These are phyloP conservation scores for Fomes fomentarius DNA, from an alignment of 1,284 basidiomycete species.

Conservation along the genomic window DNA sequence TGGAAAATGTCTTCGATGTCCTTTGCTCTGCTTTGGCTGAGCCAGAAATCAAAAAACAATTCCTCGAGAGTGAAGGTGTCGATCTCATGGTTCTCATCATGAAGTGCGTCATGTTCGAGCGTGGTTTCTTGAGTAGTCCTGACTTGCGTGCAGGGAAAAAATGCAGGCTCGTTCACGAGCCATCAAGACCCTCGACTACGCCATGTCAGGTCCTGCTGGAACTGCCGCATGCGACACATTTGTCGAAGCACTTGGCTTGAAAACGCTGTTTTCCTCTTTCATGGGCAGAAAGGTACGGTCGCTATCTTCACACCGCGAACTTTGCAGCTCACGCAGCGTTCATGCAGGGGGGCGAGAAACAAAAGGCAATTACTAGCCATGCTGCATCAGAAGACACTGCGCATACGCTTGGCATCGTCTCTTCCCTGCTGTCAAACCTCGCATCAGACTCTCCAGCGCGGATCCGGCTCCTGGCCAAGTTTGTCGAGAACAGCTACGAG, in stretches of 20 bases:
- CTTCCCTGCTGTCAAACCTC: slow-evolving; percentile 89
- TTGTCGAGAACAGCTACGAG: slow-evolving; percentile 90
- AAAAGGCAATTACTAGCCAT: slow-evolving; percentile 49
- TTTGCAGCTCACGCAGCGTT: background rate
- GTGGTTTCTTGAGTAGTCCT: too few relatives aligned
- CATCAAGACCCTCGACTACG: slow-evolving; percentile 91
- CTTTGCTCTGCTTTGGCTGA: slow-evolving; percentile 85
- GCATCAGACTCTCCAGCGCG: slow-evolving; percentile 83
- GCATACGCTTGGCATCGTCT: slow-evolving; percentile 88
- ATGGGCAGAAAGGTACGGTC: slow-evolving; percentile 82
- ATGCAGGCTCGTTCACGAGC: slow-evolving; percentile 77
- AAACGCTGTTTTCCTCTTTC: slow-evolving; percentile 86
- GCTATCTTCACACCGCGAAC: background rate
- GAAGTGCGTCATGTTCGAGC: slow-evolving; percentile 74
- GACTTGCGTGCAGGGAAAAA: slow-evolving; percentile 66
- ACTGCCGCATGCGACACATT: slow-evolving; percentile 82
- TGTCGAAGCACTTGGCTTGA: slow-evolving; percentile 86
- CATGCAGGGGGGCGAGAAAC: slow-evolving; percentile 58
- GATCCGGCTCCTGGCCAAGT: slow-evolving; percentile 88
- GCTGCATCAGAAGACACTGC: slow-evolving; percentile 82
- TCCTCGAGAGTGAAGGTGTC: slow-evolving; percentile 90
- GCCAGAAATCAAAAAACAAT: slow-evolving; percentile 76
- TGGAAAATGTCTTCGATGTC: slow-evolving; percentile 95
- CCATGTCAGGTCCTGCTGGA: slow-evolving; percentile 83
- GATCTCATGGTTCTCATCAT: slow-evolving; percentile 97